Evolutionary conservation across 2,329 filamentous ascomycete species (phyloP).

Genomic region (Paramyrothecium sp.): DNA sequence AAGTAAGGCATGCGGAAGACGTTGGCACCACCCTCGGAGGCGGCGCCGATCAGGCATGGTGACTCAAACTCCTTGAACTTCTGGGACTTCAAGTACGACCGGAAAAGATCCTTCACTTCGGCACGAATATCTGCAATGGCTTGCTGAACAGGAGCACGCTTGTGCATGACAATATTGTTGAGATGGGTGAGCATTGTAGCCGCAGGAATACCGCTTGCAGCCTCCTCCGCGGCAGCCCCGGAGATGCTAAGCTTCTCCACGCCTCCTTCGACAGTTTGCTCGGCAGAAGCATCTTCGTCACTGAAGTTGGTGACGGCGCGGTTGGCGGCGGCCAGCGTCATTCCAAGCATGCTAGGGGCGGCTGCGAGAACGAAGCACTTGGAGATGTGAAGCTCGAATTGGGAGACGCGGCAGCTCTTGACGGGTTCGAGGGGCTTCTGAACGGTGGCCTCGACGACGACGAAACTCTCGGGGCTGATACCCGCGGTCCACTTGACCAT

Average conservation of each 20-base stretch:
- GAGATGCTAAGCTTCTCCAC: conserved; percentile 37
- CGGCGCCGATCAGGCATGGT: conserved; percentile 83
- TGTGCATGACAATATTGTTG: conserved; percentile 90
- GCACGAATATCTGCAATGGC: conserved; percentile 61
- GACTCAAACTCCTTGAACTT: conserved; percentile 85
- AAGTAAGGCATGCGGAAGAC: conserved; percentile 93
- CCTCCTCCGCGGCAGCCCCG: conserved; percentile 36
- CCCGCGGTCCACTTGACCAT: conserved; percentile 92
- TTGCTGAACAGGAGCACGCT: conserved; percentile 87
- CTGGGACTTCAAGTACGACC: conserved; percentile 72
- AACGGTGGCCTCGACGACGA: conserved; percentile 77
- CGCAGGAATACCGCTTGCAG: conserved; percentile 55
- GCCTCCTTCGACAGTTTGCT: conserved; percentile 24
- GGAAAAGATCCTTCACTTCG: conserved; percentile 68
- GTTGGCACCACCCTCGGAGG: conserved; percentile 89
- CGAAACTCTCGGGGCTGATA: conserved; percentile 77
- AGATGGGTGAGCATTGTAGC: conserved; percentile 83
- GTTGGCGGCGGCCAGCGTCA: conserved; percentile 57
- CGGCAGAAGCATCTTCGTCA: conserved; percentile 50
- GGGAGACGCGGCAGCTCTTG: conserved; percentile 78
- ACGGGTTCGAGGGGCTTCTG: conserved; percentile 83
- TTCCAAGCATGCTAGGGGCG: conserved; percentile 54
- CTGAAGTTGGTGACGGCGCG: conserved; percentile 56
- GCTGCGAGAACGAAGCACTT: conserved; percentile 78
- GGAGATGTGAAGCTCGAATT: conserved; percentile 83